Evolutionary conservation across 2,329 filamentous ascomycete species (phyloP).

Genomic region (Botryosphaeria agaves): DNA sequence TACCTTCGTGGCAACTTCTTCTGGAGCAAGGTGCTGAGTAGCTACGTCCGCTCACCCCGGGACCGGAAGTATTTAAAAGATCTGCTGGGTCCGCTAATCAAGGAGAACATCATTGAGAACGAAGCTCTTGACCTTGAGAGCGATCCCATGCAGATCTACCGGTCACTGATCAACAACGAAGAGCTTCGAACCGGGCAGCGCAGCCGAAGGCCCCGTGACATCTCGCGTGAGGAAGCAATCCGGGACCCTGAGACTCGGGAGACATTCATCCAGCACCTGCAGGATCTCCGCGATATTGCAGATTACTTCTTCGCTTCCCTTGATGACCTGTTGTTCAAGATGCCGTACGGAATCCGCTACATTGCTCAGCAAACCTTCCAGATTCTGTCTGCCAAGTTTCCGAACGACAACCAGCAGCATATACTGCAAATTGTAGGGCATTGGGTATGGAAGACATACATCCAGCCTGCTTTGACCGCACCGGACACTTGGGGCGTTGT

Average conservation of each 20-base stretch:
- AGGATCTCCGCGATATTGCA: conserved; percentile 84
- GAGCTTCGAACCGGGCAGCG: conserved; percentile 80
- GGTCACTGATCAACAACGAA: conserved; percentile 90
- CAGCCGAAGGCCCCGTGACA: conserved; percentile 64
- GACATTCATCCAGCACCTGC: conserved; percentile 84
- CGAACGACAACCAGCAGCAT: conserved; percentile 57
- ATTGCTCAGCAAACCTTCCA: conserved; percentile 77
- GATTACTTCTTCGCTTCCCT: conserved; percentile 74
- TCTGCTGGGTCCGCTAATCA: conserved; percentile 67
- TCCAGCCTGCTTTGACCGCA: conserved; percentile 74
- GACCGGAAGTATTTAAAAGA: conserved; percentile 88
- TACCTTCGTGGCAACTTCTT: conserved; percentile 84
- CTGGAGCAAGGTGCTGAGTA: conserved; percentile 72
- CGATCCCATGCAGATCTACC: conserved; percentile 93
- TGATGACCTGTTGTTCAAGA: conserved; percentile 68
- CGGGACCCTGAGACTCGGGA: conserved; percentile 83
- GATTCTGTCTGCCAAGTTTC: conserved; percentile 57
- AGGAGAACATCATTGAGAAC: conserved; percentile 86
- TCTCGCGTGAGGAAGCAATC: conserved; percentile 87
- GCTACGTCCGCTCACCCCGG: conserved; percentile 78
- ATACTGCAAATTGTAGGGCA: conserved; percentile 71
- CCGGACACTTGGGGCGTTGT: conserved; percentile 89
- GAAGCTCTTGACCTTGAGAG: conserved; percentile 84
- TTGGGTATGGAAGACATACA: conserved; percentile 90
- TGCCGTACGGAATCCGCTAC: conserved; percentile 87